These are phyloP conservation scores for Ogataea allantospora DNA, from an alignment of 805 yeast species.

Conservation along the genomic window DNA sequence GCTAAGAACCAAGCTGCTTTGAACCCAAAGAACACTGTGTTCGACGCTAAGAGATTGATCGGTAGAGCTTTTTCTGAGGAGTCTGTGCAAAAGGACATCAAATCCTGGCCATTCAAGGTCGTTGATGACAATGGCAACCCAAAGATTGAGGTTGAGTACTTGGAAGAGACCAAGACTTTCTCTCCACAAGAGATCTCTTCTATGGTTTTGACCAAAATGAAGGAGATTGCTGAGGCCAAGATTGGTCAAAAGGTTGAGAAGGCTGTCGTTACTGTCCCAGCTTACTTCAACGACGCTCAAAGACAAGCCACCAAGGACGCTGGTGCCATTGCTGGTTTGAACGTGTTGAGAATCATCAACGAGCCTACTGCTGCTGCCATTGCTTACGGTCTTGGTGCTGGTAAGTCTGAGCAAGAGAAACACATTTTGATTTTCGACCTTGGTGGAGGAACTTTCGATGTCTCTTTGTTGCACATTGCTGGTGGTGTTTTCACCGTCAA, in stretches of 20 bases:
- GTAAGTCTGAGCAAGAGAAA: conserved; percentile 61
- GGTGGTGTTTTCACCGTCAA: conserved; percentile 80
- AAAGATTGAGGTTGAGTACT: conserved; percentile 83
- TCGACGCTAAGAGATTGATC: conserved; percentile 89
- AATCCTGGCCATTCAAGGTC: conserved; percentile 92
- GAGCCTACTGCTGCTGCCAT: conserved; percentile 88
- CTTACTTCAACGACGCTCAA: conserved; percentile 79
- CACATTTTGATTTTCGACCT: conserved; percentile 65
- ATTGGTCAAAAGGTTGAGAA: conserved; percentile 52
- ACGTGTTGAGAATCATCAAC: conserved; percentile 72
- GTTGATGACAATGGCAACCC: conserved; percentile 85
- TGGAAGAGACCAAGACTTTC: conserved; percentile 88
- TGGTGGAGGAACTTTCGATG: conserved; percentile 87
- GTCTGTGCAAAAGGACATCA: conserved; percentile 75
- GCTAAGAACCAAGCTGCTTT: conserved; percentile 97
- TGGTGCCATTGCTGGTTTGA: conserved; percentile 71
- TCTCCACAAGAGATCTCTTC: conserved; percentile 95
- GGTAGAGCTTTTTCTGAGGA: conserved; percentile 88
- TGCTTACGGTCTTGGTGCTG: conserved; percentile 65
- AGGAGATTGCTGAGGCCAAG: conserved; percentile 59
- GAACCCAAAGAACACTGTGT: conserved; percentile 88
- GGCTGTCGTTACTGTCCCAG: conserved; percentile 84
- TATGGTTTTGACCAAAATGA: conserved; percentile 74
- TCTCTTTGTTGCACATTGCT: conserved; percentile 73
- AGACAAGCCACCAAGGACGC: conserved; percentile 83